Evolutionary conservation across 768 basidiomycete species (phyloP), one percentile per base, ranked within the genome.

Genomic region (Suillus lakei): DNA sequence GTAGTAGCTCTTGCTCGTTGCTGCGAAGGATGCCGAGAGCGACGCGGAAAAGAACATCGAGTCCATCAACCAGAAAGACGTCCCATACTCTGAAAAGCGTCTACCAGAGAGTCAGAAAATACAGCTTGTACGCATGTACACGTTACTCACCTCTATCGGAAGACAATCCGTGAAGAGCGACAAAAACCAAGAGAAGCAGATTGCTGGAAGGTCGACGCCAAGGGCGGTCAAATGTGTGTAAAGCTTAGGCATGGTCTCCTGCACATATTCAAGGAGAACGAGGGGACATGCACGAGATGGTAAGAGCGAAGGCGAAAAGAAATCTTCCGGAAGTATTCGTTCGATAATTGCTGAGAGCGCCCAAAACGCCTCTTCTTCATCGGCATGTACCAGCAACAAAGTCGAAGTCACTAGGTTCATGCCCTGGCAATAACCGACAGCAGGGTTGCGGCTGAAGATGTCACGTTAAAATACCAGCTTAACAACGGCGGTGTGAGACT

Each of bases 351-450:
- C 93, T 0, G 88, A 81, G 13, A 98, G 90, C 38, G 92, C 91
- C 96, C 96, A 99, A 73, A 98, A 99, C 0, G 97, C 97, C 66
- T 97, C 95, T 79, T 98, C 96, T 77, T 99, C 97, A 68, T 97
- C 91, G 0, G 95, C 93, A 68, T 97, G 91, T 0, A 95, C 94
- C 1, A 99, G 85, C 0, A 99, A 84, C 2, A 99, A 83, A 0
- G 97, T 98, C 3, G 98, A 98, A 0, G 96, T 93, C 68, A 99
- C 88, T 64, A 98, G 88, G 76, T 98, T 96, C 93, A 96, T 96
- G 54, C 93, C 93, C 77, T 96, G 95, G 68, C 93, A 97, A 73
- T 98, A 98, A 0, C 98, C 98, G 7, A 99, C 94, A 0, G 86
- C 82, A 0, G 95, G 91, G 75, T 98, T 97, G 51, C 95, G 95